phyloP scores from a whole-genome alignment of 768 basidiomycete species.

The Porphyrellus cyaneotinctus region DNA sequence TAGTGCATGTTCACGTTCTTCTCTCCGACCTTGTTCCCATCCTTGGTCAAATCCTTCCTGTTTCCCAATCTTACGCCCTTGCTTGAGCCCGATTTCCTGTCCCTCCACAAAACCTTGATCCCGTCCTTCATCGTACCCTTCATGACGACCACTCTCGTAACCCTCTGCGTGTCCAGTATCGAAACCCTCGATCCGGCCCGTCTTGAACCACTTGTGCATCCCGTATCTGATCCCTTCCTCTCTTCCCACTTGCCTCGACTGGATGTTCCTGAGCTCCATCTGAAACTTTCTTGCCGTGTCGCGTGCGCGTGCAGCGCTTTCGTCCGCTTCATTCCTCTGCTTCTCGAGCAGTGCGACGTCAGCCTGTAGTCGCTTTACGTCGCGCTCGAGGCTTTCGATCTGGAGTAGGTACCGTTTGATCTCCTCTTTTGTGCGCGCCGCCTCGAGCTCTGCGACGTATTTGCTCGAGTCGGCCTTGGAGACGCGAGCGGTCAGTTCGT shows the following conservation, averaged over 20 bases:
- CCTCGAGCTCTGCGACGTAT: conserved; percentile 37
- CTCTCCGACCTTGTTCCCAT: conserved; percentile 37
- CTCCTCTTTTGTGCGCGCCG: conserved; percentile 43
- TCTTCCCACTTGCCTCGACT: conserved; percentile 40
- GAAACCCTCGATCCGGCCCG: conserved; percentile 43
- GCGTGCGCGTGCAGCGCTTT: conserved; percentile 39
- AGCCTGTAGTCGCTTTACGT: conserved; percentile 35
- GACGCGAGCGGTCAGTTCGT: conserved; percentile 37
- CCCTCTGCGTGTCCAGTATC: conserved; percentile 46
- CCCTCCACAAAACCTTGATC: conserved; percentile 38
- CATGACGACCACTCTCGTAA: conserved; percentile 39
- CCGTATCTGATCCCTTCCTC: conserved; percentile 41
- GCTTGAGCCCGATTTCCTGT: conserved; percentile 31
- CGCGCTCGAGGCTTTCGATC: conserved; percentile 44
- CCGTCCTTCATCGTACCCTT: conserved; percentile 42
- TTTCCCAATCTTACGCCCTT: conserved; percentile 31
- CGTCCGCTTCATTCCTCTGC: conserved; percentile 40
- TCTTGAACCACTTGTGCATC: conserved; percentile 42
- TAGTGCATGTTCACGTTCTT: conserved; percentile 51
- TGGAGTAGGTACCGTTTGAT: conserved; percentile 44
- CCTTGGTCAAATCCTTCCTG: conserved; percentile 35
- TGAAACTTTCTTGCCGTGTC: conserved; percentile 43
- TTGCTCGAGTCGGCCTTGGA: conserved; percentile 41
- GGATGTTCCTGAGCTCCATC: conserved; percentile 40
- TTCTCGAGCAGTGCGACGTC: conserved; percentile 34